Conservation (phyloP, 202 grass and related monocot species). For the Hordeum pubiflorum region DNA sequence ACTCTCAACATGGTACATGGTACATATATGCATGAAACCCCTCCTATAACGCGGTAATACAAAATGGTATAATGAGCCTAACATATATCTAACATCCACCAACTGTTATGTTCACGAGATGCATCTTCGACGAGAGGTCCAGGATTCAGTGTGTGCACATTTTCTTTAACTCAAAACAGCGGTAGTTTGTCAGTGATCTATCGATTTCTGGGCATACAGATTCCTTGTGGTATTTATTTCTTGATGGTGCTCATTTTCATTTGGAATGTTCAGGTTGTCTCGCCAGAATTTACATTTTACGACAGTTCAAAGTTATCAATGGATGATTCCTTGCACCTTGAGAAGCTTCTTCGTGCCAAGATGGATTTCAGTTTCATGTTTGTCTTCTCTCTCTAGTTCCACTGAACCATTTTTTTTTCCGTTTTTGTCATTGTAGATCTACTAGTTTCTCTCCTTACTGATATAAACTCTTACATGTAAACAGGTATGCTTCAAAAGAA, state of each 20-base stretch:
- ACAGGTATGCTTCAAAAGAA: constrained; percentile 97
- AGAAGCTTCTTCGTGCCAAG: constrained; percentile 93
- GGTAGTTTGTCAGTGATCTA: background rate
- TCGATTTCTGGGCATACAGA: constrained; percentile 3
- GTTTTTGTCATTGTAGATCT: constrained; percentile 18
- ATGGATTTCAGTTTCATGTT: constrained; percentile 99
- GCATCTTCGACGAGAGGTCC: too few relatives aligned
- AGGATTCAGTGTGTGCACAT: background rate
- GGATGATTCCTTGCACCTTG: constrained; percentile 86
- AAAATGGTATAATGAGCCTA: background rate
- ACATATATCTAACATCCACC: background rate
- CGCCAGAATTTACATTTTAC: constrained; percentile 90
- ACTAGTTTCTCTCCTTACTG: constrained; percentile 2
- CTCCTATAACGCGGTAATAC: background rate
- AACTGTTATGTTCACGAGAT: background rate
- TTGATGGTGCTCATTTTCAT: constrained; percentile 14
- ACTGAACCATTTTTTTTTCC: constrained; percentile 3
- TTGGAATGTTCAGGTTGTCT: constrained; percentile 65
- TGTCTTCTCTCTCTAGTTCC: constrained; percentile 20
- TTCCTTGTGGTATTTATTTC: constrained; percentile 5
- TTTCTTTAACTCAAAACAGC: background rate
- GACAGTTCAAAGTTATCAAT: constrained; percentile 84
- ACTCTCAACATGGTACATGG: background rate
- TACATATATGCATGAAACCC: background rate
- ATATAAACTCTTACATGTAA: constrained; percentile 21